Percentiles rank a stretch among this genome's conserved stretches.
Conservation (phyloP, 2,329 filamentous ascomycete genomes). For the Rhynchosporium agropyri region DNA sequence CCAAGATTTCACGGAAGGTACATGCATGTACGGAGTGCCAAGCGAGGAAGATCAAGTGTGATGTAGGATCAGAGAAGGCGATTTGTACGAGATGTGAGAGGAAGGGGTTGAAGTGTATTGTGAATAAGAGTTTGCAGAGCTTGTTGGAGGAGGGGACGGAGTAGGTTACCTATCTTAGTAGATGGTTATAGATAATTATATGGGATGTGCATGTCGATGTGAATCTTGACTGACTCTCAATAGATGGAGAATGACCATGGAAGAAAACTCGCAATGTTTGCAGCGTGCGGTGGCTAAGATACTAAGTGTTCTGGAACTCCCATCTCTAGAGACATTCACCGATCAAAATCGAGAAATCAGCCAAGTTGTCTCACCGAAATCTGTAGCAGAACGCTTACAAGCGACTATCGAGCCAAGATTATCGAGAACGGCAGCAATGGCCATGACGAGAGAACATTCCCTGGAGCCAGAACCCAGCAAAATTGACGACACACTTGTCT, state of each 20-base stretch:
- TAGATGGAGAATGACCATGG: slow-evolving; percentile 51
- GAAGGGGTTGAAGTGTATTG: slow-evolving; percentile 53
- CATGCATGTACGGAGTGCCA: slow-evolving; percentile 50
- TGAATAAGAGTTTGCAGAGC: slow-evolving; percentile 59
- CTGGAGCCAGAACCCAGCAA: slow-evolving; percentile 43
- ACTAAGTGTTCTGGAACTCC: slow-evolving; percentile 47
- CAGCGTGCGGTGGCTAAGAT: slow-evolving; percentile 50
- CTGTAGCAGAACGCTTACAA: slow-evolving; percentile 15
- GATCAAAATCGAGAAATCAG: background rate
- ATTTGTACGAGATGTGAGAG: slow-evolving; percentile 54
- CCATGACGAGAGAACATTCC: slow-evolving; percentile 51
- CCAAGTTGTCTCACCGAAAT: slow-evolving; percentile 17
- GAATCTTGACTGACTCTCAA: background rate
- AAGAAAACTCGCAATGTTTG: slow-evolving; percentile 45
- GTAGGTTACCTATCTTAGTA: slow-evolving; percentile 42
- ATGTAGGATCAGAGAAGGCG: slow-evolving; percentile 44
- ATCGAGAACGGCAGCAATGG: slow-evolving; percentile 45
- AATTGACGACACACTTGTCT: slow-evolving; percentile 28
- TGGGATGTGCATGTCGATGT: too few relatives aligned
- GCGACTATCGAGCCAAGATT: slow-evolving; percentile 10
- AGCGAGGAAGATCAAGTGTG: slow-evolving; percentile 57
- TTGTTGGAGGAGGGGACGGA: slow-evolving; percentile 56
- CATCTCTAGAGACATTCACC: slow-evolving; percentile 45
- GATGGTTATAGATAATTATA: too few relatives aligned
- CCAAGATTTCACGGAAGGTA: slow-evolving; percentile 39